Base-by-base conservation (phyloP, 2,329 filamentous ascomycete genomes). In the Aspergillus ruber region DNA sequence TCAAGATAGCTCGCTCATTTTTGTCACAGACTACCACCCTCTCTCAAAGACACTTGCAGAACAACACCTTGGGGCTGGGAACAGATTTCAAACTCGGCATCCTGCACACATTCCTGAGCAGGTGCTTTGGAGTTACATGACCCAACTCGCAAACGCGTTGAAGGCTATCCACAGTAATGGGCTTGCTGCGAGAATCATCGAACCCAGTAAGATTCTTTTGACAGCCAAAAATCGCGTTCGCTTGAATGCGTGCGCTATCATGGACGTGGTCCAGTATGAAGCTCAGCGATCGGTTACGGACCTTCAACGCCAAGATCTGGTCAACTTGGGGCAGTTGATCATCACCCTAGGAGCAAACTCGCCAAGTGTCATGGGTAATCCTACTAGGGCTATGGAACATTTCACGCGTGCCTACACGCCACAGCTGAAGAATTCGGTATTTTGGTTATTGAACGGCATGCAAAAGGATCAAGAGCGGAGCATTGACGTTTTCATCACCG, bases 1-100 rank as follows among this genome's bases (percentile, higher is more conserved):
- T 67, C 88, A 89, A 47, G 93, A 97, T 66, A 95, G 88, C 68
- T 97, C 93, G 3, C 78, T 98, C 46, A 86, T 98, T 43, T 86
- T 98, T 60, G 90, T 95, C 20, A 93, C 89, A 52, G 89, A 95
- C 65, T 98, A 95, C 62, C 88, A 93, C 61, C 91, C 93, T 1
- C 77, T 93, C 17, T 88, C 91, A 2, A 94, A 93, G 68, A 95
- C 91, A 0, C 78, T 98, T 20, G 82, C 85, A 29, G 91, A 97
- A 61, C 82, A 87, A 58, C 88, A 96, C 47, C 56, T 74, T 42
- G 66, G 66, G 36, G 61, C 62, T 36, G 65, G 67, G 36, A 66
- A 59, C 35, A 65, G 71, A 29, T 70, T 69, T 41, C 61, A 65
- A 64, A 64, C 68, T 67, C 65, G 76, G 48, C 64, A 65, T 23